phyloP scores from a whole-genome alignment of 768 basidiomycete species.

The Hericium rajendrae region DNA sequence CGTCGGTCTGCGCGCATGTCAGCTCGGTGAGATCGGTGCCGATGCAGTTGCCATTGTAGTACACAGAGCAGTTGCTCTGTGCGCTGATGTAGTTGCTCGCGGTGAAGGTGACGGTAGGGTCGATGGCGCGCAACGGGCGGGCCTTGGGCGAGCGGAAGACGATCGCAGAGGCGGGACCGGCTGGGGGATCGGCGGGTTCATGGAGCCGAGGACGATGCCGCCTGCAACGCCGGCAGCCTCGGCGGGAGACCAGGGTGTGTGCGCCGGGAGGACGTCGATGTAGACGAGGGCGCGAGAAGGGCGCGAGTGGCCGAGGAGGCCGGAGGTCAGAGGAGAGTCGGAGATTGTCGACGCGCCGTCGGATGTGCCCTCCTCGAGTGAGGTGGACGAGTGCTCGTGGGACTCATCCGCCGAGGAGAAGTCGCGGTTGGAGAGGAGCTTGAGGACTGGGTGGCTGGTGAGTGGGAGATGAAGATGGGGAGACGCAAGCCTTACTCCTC shows the following conservation, averaged over 20 bases:
- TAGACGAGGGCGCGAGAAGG: constrained; percentile 25
- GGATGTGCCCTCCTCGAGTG: constrained; percentile 8
- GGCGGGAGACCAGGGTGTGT: constrained; percentile 13
- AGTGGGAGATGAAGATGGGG: constrained; percentile 8
- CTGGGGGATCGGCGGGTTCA: constrained; percentile 8
- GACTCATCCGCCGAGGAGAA: constrained; percentile 6
- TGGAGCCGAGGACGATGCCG: constrained; percentile 8
- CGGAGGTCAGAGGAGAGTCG: constrained; percentile 8
- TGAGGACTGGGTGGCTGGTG: constrained; percentile 11
- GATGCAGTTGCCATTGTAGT: constrained; percentile 36
- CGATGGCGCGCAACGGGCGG: constrained; percentile 48
- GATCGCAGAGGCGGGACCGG: constrained; percentile 10
- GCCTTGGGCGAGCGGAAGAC: constrained; percentile 24
- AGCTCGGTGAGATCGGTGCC: constrained; percentile 37
- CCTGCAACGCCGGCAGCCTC: constrained; percentile 8
- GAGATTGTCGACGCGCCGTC: constrained; percentile 9
- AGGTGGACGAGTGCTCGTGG: constrained; percentile 6
- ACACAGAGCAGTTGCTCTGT: constrained; percentile 47
- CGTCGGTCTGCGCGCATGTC: constrained; percentile 5
- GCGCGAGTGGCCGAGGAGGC: constrained; percentile 22
- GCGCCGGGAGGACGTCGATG: constrained; percentile 13
- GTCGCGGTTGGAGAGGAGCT: constrained; percentile 15
- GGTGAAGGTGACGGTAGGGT: constrained; percentile 58
- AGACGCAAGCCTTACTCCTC: constrained; percentile 40
- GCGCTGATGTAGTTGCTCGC: constrained; percentile 39